Evolutionary conservation across 2,329 filamentous ascomycete genomes (phyloP).

Genomic region (Claviceps sp.): DNA sequence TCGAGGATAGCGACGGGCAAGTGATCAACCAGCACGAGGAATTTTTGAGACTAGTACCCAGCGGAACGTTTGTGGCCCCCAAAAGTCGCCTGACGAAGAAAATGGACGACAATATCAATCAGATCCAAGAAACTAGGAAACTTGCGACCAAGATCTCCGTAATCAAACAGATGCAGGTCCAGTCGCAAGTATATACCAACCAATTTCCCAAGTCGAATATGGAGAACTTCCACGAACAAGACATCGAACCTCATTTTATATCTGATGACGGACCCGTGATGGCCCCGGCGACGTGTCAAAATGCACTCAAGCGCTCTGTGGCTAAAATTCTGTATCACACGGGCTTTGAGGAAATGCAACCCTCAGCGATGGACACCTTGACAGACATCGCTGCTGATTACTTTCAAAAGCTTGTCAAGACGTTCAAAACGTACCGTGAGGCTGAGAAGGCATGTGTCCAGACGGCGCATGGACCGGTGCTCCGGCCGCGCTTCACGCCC

Average conservation of each 20-base stretch:
- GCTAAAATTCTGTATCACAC: constrained; percentile 93
- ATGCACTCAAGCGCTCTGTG: constrained; percentile 77
- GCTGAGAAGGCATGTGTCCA: constrained; percentile 57
- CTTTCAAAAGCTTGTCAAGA: constrained; percentile 69
- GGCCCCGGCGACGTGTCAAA: constrained; percentile 66
- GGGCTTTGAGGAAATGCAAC: constrained; percentile 94
- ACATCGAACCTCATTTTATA: constrained; percentile 79
- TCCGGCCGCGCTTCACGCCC: constrained; percentile 56
- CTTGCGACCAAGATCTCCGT: constrained; percentile 92
- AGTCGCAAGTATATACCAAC: constrained; percentile 94
- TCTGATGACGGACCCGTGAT: constrained; percentile 82
- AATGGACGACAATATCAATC: constrained; percentile 80
- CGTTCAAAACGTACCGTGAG: constrained; percentile 72
- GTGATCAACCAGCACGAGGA: constrained; percentile 81
- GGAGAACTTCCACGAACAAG: constrained; percentile 74
- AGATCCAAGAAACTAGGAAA: constrained; percentile 94
- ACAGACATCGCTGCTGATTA: constrained; percentile 85
- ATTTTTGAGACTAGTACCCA: constrained; percentile 63
- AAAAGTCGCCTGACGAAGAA: constrained; percentile 61
- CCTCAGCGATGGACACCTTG: constrained; percentile 78
- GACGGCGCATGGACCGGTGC: constrained; percentile 26
- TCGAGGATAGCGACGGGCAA: constrained; percentile 78
- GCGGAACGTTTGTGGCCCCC: constrained; percentile 62
- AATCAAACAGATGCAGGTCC: constrained; percentile 98
- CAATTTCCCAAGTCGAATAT: constrained; percentile 96